A percentile compares a stretch with the other conserved stretches of the same genome.
phyloP scores from a whole-genome alignment of 2,329 filamentous ascomycete genomes.

The Niveomyces coronatus region DNA sequence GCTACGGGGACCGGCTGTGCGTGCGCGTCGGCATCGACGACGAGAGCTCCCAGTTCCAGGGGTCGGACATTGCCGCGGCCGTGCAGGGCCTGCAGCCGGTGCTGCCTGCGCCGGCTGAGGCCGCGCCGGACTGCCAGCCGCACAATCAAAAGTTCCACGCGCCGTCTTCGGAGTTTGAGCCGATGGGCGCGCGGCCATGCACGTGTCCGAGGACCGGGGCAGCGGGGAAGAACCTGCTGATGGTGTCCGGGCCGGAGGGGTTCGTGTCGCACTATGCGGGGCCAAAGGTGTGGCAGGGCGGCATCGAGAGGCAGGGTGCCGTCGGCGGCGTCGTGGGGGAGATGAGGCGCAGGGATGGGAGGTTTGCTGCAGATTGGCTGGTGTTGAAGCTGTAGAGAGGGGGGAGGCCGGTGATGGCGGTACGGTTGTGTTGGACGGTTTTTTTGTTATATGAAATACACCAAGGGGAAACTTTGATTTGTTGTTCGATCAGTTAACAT shows the following conservation, averaged over 20 bases:
- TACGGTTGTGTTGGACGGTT: neutral
- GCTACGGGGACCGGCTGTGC: conserved; percentile 44
- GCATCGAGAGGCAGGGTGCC: conserved; percentile 63
- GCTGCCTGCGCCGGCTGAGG: neutral
- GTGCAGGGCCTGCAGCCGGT: conserved; percentile 12
- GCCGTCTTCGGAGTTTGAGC: conserved; percentile 9
- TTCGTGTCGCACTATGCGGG: conserved; percentile 78
- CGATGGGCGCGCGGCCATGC: conserved; percentile 10
- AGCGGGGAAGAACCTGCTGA: conserved; percentile 52
- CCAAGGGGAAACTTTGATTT: neutral
- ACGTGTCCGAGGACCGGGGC: neutral
- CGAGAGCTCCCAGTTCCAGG: conserved; percentile 57
- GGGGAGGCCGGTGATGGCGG: no score
- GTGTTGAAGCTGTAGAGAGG: conserved; percentile 40
- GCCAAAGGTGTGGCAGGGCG: conserved; percentile 62
- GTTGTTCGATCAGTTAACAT: no score
- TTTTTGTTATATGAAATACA: neutral
- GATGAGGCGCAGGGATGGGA: conserved; percentile 39
- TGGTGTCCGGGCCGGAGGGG: conserved; percentile 84
- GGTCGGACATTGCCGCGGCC: conserved; percentile 33
- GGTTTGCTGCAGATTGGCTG: conserved; percentile 34
- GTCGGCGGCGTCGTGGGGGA: conserved; percentile 57
- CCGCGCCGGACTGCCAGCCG: conserved; percentile 4
- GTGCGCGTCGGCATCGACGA: conserved; percentile 78
- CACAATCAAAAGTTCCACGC: conserved; percentile 9